Base-by-base conservation (phyloP, 345 rosid genomes). In the Corchorus capsularis region DNA sequence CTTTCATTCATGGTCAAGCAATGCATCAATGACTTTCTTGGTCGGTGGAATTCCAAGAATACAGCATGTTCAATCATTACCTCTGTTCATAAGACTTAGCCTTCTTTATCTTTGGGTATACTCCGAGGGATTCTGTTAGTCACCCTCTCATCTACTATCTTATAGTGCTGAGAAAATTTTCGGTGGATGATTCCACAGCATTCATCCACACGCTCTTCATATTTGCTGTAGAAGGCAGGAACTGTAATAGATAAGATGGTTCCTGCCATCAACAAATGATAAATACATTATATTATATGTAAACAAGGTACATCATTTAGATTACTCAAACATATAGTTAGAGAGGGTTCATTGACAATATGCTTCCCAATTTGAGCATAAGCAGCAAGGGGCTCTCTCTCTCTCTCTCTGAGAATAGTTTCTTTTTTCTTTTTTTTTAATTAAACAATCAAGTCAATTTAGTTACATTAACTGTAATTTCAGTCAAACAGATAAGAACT, bases 171-270 rank as follows among this genome's bases (percentile, higher is more conserved):
- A 39, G 95, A 85, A 3, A 95, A 75, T 69, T 81, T 83, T 60
- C 77, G 85, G 61, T 92, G 96, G 76, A 95, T 88, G 79, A 81
- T 62, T 54, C 98, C 94, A 22, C 88, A 93, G 74, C 75, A 91
- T 86, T 77, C 87, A 84, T 93, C 93, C 83, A 91, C 92, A 22
- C 5, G 85, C 78, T 84, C 90, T 75, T 87, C 89, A 20, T 84
- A 80, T 82, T 85, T 90, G 85, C 86, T 82, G 90, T 95, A 95
- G 80, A 93, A 72, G 41, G 94, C 98, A 41, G 96, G 96, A 80
- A 95, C 17, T 66, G 98, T 93, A 70, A 95, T 86, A 73, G 93
- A 87, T 59, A 95, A 63, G 45, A 93, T 77, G 35, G 94, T 86
- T 77, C 97, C 98, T 95, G 91, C 56, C 74, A 79, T 69, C 83